Conservation (phyloP, 352 stramenopile genomes). For the Phytophthora hibernalis region DNA sequence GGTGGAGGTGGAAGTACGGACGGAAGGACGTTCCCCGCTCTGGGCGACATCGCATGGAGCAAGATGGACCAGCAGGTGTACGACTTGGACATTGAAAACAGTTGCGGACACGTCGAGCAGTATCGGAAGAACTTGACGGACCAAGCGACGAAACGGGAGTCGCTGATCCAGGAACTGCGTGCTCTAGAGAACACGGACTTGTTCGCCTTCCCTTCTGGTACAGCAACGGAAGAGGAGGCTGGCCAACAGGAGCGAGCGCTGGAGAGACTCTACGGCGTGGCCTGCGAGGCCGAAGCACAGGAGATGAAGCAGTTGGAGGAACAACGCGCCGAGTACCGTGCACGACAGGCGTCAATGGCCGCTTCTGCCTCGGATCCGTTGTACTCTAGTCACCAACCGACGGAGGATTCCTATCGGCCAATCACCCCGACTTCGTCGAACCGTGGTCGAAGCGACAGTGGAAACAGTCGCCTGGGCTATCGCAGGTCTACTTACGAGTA, state of each 20-base stretch:
- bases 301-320: slow-evolving; percentile 64
- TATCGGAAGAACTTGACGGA: slow-evolving; percentile 77
- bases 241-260: slow-evolving; percentile 56
- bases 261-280: slow-evolving; percentile 63
- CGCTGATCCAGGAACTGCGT: slow-evolving; percentile 61
- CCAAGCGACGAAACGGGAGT: slow-evolving; percentile 69
- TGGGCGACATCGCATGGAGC: slow-evolving; percentile 69
- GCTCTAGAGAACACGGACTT: slow-evolving; percentile 51
- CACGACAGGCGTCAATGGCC: slow-evolving; percentile 34
- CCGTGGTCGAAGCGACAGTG: slow-evolving; percentile 28
- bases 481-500: slow-evolving; percentile 27
- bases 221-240: slow-evolving; percentile 39
- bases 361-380: slow-evolving; percentile 39
- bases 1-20: slow-evolving; percentile 21
- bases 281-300: slow-evolving; percentile 56
- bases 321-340: slow-evolving; percentile 49
- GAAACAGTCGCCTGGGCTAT: slow-evolving; percentile 37
- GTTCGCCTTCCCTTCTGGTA: slow-evolving; percentile 50
- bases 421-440: slow-evolving; percentile 30
- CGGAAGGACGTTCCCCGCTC: slow-evolving; percentile 34
- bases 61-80: slow-evolving; percentile 84
- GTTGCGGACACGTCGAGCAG: slow-evolving; percentile 76
- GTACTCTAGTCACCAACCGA: slow-evolving; percentile 33
- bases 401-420: slow-evolving; percentile 28
- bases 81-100: slow-evolving; percentile 77